Evolutionary conservation across 2,329 filamentous ascomycete genomes (phyloP).

Genomic region (Diaporthe ilicicola): DNA sequence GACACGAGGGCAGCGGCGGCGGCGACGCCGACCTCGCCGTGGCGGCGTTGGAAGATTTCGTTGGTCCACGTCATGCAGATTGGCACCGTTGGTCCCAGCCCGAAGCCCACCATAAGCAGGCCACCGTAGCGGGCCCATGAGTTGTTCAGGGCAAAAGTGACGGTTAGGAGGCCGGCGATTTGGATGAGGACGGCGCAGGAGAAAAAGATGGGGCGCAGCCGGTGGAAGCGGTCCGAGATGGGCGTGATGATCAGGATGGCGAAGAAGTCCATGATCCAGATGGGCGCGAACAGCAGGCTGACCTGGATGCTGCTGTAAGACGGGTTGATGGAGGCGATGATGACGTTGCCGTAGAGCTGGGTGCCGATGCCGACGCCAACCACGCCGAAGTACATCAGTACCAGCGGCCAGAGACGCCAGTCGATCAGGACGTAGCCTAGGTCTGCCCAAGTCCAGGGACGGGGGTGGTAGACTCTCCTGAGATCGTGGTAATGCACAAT

Average conservation of each 20-base stretch:
- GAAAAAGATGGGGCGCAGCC: slow-evolving; percentile 82
- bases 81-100: slow-evolving; percentile 87
- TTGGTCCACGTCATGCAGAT: slow-evolving; percentile 95
- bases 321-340: slow-evolving; percentile 82
- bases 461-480: slow-evolving; percentile 79
- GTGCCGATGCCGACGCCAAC: slow-evolving; percentile 92
- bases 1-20: slow-evolving; percentile 87
- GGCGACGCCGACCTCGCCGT: slow-evolving; percentile 90
- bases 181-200: slow-evolving; percentile 78
- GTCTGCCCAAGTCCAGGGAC: slow-evolving; percentile 77
- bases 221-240: slow-evolving; percentile 86
- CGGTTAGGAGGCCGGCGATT: slow-evolving; percentile 81
- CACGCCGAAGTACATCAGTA: slow-evolving; percentile 94
- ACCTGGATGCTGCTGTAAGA: slow-evolving; percentile 76
- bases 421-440: slow-evolving; percentile 77
- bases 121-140: slow-evolving; percentile 89
- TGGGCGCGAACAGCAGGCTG: slow-evolving; percentile 86
- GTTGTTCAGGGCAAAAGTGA: slow-evolving; percentile 75
- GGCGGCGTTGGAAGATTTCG: slow-evolving; percentile 87
- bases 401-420: slow-evolving; percentile 87
- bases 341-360: slow-evolving; percentile 87
- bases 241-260: slow-evolving; percentile 88
- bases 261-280: slow-evolving; percentile 93
- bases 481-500: slow-evolving; percentile 85
- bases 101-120: slow-evolving; percentile 89